Conservation (phyloP, 352 stramenopile species). For the Pythium brachiatum region DNA sequence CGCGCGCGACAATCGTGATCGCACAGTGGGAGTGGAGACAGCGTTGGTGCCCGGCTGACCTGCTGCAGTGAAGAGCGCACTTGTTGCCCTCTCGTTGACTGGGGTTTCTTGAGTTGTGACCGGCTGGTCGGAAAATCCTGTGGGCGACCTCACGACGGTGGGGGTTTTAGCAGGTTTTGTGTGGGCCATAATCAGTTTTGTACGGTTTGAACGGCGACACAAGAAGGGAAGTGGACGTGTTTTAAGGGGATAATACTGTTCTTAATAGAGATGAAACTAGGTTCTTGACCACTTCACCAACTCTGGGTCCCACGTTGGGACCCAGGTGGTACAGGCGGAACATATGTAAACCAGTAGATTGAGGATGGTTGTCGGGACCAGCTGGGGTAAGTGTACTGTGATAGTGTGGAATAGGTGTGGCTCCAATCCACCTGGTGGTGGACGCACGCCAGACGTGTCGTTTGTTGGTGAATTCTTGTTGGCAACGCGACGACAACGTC, state of each 20-base stretch:
- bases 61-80: not conserved
- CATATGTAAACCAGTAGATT: too few relatives aligned
- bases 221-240: too few relatives aligned
- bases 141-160: not conserved
- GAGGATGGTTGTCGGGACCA: too few relatives aligned
- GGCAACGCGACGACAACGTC: not conserved
- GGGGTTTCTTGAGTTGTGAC: not conserved
- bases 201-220: too few relatives aligned
- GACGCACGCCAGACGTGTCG: conserved; percentile 13
- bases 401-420: not conserved
- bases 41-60: not conserved
- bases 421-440: not conserved
- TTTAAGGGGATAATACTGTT: too few relatives aligned
- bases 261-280: too few relatives aligned
- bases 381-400: too few relatives aligned
- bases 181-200: too few relatives aligned
- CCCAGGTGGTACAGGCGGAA: too few relatives aligned
- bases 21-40: not conserved
- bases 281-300: too few relatives aligned
- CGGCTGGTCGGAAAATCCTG: not conserved
- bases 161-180: not conserved
- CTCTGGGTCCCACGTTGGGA: too few relatives aligned
- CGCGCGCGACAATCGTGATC: not conserved
- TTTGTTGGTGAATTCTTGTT: too few relatives aligned
- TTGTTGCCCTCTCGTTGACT: not conserved